These are phyloP conservation scores for Claviceps sorghi DNA, from an alignment of 2,329 filamentous ascomycete genomes.

Conservation along the genomic window DNA sequence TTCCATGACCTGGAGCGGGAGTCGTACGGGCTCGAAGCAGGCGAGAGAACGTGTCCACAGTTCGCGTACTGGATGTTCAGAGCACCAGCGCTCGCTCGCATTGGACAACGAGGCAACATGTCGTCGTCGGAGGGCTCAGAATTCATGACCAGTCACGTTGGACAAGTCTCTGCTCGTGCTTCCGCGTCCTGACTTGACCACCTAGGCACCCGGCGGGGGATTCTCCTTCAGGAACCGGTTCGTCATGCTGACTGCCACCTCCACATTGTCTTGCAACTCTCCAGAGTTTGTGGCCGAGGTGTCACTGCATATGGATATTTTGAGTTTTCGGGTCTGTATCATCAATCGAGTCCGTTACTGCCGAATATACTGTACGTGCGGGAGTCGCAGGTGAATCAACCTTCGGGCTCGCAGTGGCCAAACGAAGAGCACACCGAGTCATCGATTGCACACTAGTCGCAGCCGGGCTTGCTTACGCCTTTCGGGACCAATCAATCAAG, in stretches of 20 bases:
- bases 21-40: neutral
- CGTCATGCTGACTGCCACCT: neutral
- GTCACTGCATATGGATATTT: neutral
- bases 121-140: neutral
- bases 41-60: neutral
- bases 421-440: neutral
- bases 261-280: neutral
- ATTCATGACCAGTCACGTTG: neutral
- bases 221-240: neutral
- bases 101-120: neutral
- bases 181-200: neutral
- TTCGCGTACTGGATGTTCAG: neutral
- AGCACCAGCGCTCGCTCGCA: neutral
- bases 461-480: neutral
- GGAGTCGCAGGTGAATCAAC: neutral
- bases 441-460: neutral
- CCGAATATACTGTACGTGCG: neutral
- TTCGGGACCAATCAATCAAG: neutral
- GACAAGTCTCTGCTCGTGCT: neutral
- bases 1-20: neutral
- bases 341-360: neutral
- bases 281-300: neutral
- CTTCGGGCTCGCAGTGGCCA: neutral
- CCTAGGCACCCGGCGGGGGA: neutral
- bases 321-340: neutral